These are phyloP conservation scores for Cladochytrium replicatum DNA, from an alignment of 192 early-diverging fungal species.

Conservation along the genomic window DNA sequence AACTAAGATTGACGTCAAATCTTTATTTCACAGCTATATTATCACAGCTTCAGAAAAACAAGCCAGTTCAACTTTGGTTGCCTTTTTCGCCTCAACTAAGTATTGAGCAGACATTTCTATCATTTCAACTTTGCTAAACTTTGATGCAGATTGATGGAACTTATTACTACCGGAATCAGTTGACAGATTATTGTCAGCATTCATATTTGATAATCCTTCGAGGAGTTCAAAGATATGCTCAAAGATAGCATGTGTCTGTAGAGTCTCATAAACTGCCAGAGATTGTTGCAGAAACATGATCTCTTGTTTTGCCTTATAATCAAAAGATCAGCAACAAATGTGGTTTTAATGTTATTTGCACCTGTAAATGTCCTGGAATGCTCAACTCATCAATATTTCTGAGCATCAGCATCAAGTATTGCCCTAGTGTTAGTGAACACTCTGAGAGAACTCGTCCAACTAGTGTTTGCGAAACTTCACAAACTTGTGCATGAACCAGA, in stretches of 20 bases:
- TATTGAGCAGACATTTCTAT: conserved; percentile 37
- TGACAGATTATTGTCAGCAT: conserved; percentile 14
- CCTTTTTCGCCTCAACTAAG: conserved; percentile 44
- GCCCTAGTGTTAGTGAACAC: conserved; percentile 60
- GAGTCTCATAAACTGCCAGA: conserved; percentile 63
- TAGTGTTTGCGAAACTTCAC: conserved; percentile 67
- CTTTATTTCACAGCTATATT: too few species aligned
- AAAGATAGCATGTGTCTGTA: conserved; percentile 54
- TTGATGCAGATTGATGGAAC: conserved; percentile 17
- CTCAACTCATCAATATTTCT: conserved; percentile 76
- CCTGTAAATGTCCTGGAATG: conserved; percentile 85
- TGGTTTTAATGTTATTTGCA: conserved; percentile 5
- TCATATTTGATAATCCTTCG: conserved; percentile 46
- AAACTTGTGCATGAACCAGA: conserved; percentile 82
- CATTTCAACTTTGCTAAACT: conserved; percentile 29
- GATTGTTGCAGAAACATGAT: conserved; percentile 83
- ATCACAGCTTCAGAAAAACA: too few species aligned
- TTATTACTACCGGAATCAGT: neutral
- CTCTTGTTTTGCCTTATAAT: conserved; percentile 71
- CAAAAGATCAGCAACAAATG: conserved; percentile 1
- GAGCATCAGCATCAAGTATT: conserved; percentile 70
- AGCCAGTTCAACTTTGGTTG: conserved; percentile 55
- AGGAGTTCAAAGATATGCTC: conserved; percentile 67
- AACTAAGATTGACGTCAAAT: too few species aligned
- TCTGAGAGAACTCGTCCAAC: conserved; percentile 66